Conservation (phyloP, 139 green algal genomes). For the Raphidocelis subcapitata region DNA sequence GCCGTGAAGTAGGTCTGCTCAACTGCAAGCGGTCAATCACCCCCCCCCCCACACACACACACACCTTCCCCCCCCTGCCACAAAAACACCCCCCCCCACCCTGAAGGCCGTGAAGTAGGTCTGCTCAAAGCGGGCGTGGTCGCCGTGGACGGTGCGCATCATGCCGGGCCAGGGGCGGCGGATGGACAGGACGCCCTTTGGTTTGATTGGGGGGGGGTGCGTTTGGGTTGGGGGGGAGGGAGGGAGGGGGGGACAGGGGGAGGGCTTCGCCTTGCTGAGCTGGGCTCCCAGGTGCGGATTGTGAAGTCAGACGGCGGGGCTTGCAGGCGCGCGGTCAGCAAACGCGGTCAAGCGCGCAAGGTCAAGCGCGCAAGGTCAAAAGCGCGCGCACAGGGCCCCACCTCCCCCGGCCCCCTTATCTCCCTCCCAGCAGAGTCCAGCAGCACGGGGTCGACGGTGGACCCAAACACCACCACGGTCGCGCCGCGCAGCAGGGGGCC, state of each 20-base stretch:
- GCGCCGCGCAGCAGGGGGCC: conserved; percentile 88
- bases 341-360: background rate
- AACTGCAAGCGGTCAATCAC: conserved; percentile 23
- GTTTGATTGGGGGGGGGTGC: background rate
- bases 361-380: background rate
- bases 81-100: conserved; percentile 16
- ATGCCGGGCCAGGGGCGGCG: conserved; percentile 83
- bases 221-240: background rate
- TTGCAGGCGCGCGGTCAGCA: background rate
- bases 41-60: too few relatives aligned
- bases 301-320: background rate
- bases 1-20: conserved; percentile 94
- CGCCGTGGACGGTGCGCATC: conserved; percentile 83
- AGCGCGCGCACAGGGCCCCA: background rate
- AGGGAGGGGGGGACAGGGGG: background rate
- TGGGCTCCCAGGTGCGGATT: too few relatives aligned
- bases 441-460: conserved; percentile 87
- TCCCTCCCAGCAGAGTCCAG: conserved; percentile 74
- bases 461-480: conserved; percentile 90
- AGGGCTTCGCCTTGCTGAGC: too few relatives aligned
- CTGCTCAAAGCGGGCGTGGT: conserved; percentile 92
- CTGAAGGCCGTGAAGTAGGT: conserved; percentile 94
- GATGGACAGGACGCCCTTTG: conserved; percentile 56
- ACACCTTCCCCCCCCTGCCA: too few relatives aligned
- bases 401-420: conserved; percentile 58